phyloP scores from a whole-genome alignment of 1,284 basidiomycete genomes.

The Fomitiporia mediterranea region DNA sequence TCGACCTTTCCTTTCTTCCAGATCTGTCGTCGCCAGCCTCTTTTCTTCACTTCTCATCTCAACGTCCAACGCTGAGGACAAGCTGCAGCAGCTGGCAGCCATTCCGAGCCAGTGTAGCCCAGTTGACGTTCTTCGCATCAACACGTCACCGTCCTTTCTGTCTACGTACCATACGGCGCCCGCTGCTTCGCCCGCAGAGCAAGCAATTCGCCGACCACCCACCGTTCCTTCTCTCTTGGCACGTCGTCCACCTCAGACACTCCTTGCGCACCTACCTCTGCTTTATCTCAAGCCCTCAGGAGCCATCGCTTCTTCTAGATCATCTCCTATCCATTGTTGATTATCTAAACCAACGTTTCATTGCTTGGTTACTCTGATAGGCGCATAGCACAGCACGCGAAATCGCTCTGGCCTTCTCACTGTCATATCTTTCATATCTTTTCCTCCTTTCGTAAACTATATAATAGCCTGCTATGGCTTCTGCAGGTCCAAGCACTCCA shows the following conservation, averaged over 20 bases:
- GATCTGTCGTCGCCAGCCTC: no score
- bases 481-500: not conserved
- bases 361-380: constrained; percentile 1
- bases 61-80: not conserved
- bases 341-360: not conserved
- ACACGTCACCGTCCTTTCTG: constrained; percentile 1
- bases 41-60: not conserved
- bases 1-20: no score
- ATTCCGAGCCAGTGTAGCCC: constrained; percentile 2
- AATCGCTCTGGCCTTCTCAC: not conserved
- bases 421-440: not conserved
- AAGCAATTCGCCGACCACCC: not conserved
- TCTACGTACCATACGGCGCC: no score
- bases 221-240: constrained; percentile 3
- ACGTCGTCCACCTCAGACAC: not conserved
- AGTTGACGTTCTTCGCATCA: not conserved
- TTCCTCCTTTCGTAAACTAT: not conserved
- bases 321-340: not conserved
- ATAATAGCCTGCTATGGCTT: not conserved
- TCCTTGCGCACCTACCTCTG: not conserved
- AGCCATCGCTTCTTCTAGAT: not conserved
- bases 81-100: not conserved
- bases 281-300: not conserved
- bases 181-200: not conserved
- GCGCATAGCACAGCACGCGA: not conserved